A percentile compares a stretch with the other conserved stretches of the same genome.
Conservation (phyloP, 805 yeast species). For the Starmera quercuum region DNA sequence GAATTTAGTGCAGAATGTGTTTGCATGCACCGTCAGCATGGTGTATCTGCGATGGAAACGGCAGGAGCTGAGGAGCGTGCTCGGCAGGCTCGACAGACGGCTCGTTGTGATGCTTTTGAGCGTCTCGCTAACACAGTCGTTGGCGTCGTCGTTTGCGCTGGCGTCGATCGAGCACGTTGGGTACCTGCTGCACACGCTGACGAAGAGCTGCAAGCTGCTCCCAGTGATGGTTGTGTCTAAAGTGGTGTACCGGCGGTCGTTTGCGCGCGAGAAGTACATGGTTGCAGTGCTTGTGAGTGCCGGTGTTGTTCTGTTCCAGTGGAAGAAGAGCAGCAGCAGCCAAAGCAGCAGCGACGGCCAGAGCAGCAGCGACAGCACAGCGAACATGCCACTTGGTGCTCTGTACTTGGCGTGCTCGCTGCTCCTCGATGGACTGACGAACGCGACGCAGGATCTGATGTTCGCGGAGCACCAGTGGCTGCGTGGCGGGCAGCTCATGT, state of each 20-base stretch:
- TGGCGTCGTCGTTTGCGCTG: constrained; percentile 80
- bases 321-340: constrained; percentile 33
- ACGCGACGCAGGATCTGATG: constrained; percentile 86
- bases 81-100: constrained; percentile 19
- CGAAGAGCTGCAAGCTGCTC: constrained; percentile 87
- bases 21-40: constrained; percentile 66
- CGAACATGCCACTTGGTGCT: constrained; percentile 47
- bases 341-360: constrained; percentile 1
- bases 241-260: constrained; percentile 57
- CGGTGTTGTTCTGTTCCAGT: constrained; percentile 79
- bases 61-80: constrained; percentile 11
- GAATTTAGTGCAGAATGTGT: constrained; percentile 63
- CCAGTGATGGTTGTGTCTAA: constrained; percentile 91
- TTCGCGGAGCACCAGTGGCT: constrained; percentile 44
- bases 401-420: constrained; percentile 51
- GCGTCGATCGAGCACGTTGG: constrained; percentile 76
- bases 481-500: constrained; percentile 87
- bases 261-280: constrained; percentile 67
- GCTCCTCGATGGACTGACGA: constrained; percentile 84
- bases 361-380: constrained; percentile 25
- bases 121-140: constrained; percentile 66
- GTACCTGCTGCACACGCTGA: constrained; percentile 74
- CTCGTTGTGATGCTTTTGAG: constrained; percentile 27
- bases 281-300: constrained; percentile 74
- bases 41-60: constrained; percentile 41